Conservation (phyloP, 257 asterid species). For the Phtheirospermum japonicum region DNA sequence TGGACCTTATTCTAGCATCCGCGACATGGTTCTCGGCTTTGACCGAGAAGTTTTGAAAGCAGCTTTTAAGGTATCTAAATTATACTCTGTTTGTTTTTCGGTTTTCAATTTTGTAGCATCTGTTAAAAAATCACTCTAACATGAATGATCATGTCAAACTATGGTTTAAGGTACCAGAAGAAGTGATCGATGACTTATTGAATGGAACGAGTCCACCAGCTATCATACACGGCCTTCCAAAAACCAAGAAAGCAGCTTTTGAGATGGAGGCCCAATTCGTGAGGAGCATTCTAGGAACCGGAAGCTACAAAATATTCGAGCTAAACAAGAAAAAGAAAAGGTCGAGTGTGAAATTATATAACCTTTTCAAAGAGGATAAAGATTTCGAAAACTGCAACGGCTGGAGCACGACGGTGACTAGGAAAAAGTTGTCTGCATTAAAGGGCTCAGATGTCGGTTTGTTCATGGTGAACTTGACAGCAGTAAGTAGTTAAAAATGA, state of each 20-base stretch:
- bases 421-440: conserved; percentile 47
- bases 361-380: conserved; percentile 52
- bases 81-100: neutral
- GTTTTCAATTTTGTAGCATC: neutral
- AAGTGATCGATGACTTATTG: conserved; percentile 51
- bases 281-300: conserved; percentile 34
- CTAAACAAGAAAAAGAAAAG: conserved; percentile 35
- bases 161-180: conserved; percentile 46
- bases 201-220: conserved; percentile 48
- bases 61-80: conserved; percentile 54
- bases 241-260: conserved; percentile 24
- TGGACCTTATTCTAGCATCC: conserved; percentile 61
- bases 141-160: neutral
- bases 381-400: conserved; percentile 82
- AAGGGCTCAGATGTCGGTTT: conserved; percentile 48
- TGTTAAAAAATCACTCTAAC: neutral
- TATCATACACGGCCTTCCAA: conserved; percentile 43
- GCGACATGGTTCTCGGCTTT: conserved; percentile 72
- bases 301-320: conserved; percentile 32
- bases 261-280: conserved; percentile 40
- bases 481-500: conserved; percentile 37
- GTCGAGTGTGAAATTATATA: conserved; percentile 36
- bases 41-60: conserved; percentile 63
- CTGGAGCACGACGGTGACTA: conserved; percentile 71
- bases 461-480: conserved; percentile 80